Evolutionary conservation across 2,329 filamentous ascomycete species (phyloP).

Genomic region (Hypoxylon sp.): DNA sequence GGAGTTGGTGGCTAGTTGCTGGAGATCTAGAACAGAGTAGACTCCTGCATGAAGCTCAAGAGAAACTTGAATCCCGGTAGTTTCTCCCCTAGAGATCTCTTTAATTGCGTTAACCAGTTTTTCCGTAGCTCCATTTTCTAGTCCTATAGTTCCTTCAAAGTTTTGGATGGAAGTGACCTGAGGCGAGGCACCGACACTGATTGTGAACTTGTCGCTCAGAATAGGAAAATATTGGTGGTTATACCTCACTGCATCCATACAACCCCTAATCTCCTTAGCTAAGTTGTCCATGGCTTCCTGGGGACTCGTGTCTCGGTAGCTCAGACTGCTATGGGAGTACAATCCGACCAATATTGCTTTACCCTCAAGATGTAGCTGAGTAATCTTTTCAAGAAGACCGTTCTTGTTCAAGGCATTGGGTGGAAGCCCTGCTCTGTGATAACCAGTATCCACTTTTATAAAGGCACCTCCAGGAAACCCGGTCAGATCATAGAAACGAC

Average conservation of each 20-base stretch:
- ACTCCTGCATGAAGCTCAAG: conserved; percentile 20
- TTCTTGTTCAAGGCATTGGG: conserved; percentile 2
- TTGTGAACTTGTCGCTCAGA: background rate
- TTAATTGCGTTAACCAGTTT: background rate
- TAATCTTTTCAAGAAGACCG: conserved; percentile 9
- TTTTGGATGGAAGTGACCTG: conserved; percentile 18
- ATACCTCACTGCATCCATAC: conserved; percentile 9
- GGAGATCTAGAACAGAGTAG: conserved; percentile 14
- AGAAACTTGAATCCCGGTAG: conserved; percentile 4
- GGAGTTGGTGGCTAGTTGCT: conserved; percentile 12
- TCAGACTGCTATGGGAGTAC: conserved; percentile 19
- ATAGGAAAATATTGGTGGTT: conserved; percentile 9
- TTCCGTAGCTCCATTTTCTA: background rate
- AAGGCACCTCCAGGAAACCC: conserved; percentile 9
- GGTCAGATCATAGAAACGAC: background rate
- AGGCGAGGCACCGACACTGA: conserved; percentile 18
- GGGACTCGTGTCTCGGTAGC: conserved; percentile 11
- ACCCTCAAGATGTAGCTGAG: background rate
- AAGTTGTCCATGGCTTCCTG: conserved; percentile 19
- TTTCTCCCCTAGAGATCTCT: background rate
- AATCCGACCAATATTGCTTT: conserved; percentile 11
- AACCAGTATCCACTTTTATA: conserved; percentile 12
- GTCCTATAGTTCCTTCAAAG: background rate
- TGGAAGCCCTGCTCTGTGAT: conserved; percentile 12
- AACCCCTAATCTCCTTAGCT: conserved; percentile 9